Conservation (phyloP, 129 eudicot species). For the Daucus carota region DNA sequence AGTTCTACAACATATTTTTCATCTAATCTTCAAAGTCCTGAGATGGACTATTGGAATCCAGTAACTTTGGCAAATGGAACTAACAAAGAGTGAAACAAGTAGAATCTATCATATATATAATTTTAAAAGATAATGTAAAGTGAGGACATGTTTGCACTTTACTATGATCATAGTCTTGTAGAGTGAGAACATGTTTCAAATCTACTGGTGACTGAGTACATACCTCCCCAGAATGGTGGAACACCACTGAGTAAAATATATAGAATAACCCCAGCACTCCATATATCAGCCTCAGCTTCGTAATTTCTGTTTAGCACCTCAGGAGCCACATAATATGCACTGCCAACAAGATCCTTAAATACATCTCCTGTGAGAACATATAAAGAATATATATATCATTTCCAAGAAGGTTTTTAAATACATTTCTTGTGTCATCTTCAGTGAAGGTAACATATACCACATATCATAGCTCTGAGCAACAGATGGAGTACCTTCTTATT, state of each 20-base stretch:
- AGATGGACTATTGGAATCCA: neutral
- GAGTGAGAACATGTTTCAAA: neutral
- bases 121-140: neutral
- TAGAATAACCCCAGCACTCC: slow-evolving; percentile 96
- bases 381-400: neutral
- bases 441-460: neutral
- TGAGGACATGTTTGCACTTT: neutral
- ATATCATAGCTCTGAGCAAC: neutral
- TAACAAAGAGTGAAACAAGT: neutral
- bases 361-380: slow-evolving; percentile 55
- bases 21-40: neutral
- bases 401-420: neutral
- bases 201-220: neutral
- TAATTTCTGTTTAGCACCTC: slow-evolving; percentile 82
- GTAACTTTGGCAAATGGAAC: neutral
- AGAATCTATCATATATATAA: neutral
- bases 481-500: neutral
- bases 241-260: slow-evolving; percentile 91
- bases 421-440: neutral
- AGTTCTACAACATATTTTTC: neutral
- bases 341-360: slow-evolving; percentile 87
- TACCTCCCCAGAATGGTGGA: slow-evolving; percentile 99
- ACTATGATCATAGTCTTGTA: neutral
- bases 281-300: slow-evolving; percentile 90
- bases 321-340: slow-evolving; percentile 98